These are phyloP conservation scores for Schwanniomyces etchellsii DNA, from an alignment of 1,139 yeast species.

Conservation along the genomic window DNA sequence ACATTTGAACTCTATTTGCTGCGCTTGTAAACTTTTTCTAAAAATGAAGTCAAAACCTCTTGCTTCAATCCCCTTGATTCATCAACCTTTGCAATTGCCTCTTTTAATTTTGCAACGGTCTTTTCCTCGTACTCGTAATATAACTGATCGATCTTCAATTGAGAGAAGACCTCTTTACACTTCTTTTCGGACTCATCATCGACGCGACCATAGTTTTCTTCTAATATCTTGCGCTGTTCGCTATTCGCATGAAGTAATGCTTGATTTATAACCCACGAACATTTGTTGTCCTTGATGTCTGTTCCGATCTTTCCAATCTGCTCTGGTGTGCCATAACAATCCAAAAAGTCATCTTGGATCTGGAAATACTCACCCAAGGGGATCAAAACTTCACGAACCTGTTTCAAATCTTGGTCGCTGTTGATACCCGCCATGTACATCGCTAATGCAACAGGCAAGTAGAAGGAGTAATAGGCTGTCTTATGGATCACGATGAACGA, in stretches of 20 bases:
- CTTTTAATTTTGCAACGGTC: constrained; percentile 58
- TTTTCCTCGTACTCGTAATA: constrained; percentile 82
- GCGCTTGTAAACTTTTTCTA: constrained; percentile 91
- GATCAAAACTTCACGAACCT: constrained; percentile 80
- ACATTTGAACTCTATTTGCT: constrained; percentile 50
- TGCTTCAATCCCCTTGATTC: constrained; percentile 90
- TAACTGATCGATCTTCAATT: constrained; percentile 63
- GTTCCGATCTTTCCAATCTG: constrained; percentile 98
- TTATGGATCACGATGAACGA: constrained; percentile 93
- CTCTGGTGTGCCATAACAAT: constrained; percentile 96
- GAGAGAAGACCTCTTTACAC: constrained; percentile 71
- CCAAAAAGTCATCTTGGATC: constrained; percentile 95
- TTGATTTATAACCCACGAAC: constrained; percentile 95
- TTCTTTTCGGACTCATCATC: constrained; percentile 61
- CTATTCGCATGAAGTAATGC: constrained; percentile 76
- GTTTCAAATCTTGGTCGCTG: constrained; percentile 70
- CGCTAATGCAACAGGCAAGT: constrained; percentile 95
- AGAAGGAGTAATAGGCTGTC: constrained; percentile 97
- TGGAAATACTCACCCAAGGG: constrained; percentile 99
- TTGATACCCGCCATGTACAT: constrained; percentile 86
- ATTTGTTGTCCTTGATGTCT: constrained; percentile 96
- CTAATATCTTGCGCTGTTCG: constrained; percentile 78
- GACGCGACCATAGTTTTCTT: constrained; percentile 86
- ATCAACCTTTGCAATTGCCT: constrained; percentile 65
- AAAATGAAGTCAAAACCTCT: constrained; percentile 76